phyloP scores from a whole-genome alignment of 257 asterid species.

The Capsicum rhomboideum region DNA sequence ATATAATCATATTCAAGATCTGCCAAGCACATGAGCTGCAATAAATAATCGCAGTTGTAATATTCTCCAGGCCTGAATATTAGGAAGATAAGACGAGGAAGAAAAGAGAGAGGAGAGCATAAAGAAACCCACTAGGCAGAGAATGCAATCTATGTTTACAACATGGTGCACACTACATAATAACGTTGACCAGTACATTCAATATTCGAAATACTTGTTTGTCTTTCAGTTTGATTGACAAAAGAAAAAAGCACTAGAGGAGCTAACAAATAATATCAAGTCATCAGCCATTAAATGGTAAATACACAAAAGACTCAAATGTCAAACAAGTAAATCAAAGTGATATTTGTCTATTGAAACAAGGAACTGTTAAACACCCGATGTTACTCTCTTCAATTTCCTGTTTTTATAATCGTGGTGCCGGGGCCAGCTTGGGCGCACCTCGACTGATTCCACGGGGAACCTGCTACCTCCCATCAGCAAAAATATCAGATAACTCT shows the following conservation, averaged over 20 bases:
- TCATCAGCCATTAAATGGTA: not conserved
- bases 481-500: too few relatives aligned
- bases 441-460: too few relatives aligned
- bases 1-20: constrained; percentile 79
- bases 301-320: not conserved
- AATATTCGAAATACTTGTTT: not conserved
- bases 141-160: not conserved
- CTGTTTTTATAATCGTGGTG: too few relatives aligned
- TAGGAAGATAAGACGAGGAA: not conserved
- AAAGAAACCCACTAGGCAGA: not conserved
- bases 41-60: not conserved
- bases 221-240: not conserved
- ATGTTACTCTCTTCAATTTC: not conserved
- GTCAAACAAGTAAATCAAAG: not conserved
- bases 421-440: too few relatives aligned
- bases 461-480: too few relatives aligned
- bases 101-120: not conserved
- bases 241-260: not conserved
- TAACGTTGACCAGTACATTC: not conserved
- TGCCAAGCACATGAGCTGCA: constrained; percentile 88
- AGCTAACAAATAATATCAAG: not conserved
- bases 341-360: not conserved
- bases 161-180: not conserved
- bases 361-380: not conserved
- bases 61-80: not conserved